Base-by-base conservation (phyloP, 345 rosid species). In the Arabis alpina region DNA sequence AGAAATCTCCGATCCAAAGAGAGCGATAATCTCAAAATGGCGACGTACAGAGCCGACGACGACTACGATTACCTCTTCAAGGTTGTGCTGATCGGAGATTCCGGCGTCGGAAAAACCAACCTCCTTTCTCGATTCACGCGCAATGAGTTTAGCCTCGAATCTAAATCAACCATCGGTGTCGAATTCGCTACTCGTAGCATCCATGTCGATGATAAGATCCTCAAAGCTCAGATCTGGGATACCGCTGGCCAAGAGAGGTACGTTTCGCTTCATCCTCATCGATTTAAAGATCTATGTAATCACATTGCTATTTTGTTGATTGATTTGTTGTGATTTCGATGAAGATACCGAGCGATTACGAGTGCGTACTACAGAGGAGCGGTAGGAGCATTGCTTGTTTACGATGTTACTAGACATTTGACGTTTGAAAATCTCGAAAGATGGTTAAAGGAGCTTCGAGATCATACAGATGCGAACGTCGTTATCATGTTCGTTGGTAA, bases 301-400 rank as follows among this genome's bases (percentile, higher is more conserved):
- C 23, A 19, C 23, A 19, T 19, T 19, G 23, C 23, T 19, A 19
- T 19, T 19, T 19, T 19, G 23, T 19, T 19, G 23, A 19, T 19
- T 19, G 23, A 19, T 19, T 19, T 19, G 23, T 19, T 32, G 36
- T 32, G 58, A 52, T 34, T 60, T 71, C 32, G 37, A 34, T 34
- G 49, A 73, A 74, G 77, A 61, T 90, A 88, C 8, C 94, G 92
- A 41, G 95, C 95, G 3, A 91, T 88, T 66, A 91, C 97, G 51
- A 91, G 97, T 43, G 97, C 95, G 6, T 88, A 91, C 42, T 91
- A 91, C 66, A 76, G 97, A 70, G 97, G 97, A 45, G 97, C 95
- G 1, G 92, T 87, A 27, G 97, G 97, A 19, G 95, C 92, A 5
- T 80, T 87, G 68, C 79, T 91, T 43, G 97, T 88, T 4, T 91